Conservation (phyloP, 768 basidiomycete genomes). For the Clavulina sp. region DNA sequence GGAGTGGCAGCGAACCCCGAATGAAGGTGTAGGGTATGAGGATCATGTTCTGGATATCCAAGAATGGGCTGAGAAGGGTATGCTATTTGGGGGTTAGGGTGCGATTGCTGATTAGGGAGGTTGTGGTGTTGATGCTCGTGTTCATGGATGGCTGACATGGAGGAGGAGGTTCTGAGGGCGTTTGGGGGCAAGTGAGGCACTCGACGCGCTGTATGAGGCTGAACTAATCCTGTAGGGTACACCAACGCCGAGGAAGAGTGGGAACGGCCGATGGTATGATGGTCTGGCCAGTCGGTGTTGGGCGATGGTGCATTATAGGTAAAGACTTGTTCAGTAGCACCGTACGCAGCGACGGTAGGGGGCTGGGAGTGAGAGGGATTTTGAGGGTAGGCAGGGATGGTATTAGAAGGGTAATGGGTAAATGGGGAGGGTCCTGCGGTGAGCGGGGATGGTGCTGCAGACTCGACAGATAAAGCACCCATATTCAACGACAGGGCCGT, state of each 20-base stretch:
- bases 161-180: no score
- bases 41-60: no score
- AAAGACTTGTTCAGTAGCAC: constrained; percentile 27
- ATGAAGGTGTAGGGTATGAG: no score
- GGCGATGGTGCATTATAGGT: constrained; percentile 19
- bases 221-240: no score
- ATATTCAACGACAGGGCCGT: constrained; percentile 43
- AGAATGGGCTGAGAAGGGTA: no score
- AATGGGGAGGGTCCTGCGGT: constrained; percentile 29
- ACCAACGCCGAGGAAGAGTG: no score
- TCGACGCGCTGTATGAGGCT: constrained; percentile 42
- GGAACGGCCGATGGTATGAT: no score
- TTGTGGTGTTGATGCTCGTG: no score
- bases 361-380: constrained; percentile 27
- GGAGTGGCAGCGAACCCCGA: no score
- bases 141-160: no score
- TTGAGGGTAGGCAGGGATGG: constrained; percentile 27
- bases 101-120: no score
- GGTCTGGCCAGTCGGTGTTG: constrained; percentile 24
- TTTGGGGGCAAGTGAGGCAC: constrained; percentile 29
- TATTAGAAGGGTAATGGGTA: constrained; percentile 19
- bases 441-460: constrained; percentile 28
- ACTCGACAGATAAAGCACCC: constrained; percentile 41
- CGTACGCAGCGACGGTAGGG: constrained; percentile 49
- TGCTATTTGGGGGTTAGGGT: no score